Percentiles rank a stretch among this genome's conserved stretches.
Conservation (phyloP, 2,329 filamentous ascomycete genomes). For the Trichoderma afroharzianum region DNA sequence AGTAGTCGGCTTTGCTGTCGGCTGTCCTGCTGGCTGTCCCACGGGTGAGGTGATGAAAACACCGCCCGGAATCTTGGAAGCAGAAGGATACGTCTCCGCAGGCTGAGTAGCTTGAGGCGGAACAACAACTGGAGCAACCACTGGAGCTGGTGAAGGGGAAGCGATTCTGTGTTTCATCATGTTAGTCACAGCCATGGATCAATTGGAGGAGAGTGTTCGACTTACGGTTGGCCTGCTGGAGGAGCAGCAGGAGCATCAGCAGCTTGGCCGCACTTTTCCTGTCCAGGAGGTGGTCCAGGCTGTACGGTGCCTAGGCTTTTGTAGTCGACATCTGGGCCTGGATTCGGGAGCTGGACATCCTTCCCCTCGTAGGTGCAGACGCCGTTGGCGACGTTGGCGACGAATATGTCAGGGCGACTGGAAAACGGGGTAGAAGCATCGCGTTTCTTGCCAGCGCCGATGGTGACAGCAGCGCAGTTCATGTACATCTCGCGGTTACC, state of each 20-base stretch:
- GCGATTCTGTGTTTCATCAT: background rate
- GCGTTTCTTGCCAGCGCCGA: conserved; percentile 40
- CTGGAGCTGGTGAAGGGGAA: background rate
- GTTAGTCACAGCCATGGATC: background rate
- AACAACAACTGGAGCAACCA: no score
- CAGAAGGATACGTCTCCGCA: background rate
- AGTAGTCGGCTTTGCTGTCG: background rate
- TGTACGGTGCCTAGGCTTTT: conserved; percentile 34
- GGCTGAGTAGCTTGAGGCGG: background rate
- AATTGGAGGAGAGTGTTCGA: background rate
- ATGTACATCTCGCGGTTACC: conserved; percentile 85
- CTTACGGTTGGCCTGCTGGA: background rate
- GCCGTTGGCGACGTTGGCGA: conserved; percentile 61
- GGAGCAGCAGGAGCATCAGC: conserved; percentile 7
- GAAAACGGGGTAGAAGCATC: conserved; percentile 40
- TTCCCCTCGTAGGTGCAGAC: conserved; percentile 56
- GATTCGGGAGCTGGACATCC: conserved; percentile 63
- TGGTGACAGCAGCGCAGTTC: conserved; percentile 72
- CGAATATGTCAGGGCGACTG: conserved; percentile 63
- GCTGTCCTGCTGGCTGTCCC: background rate
- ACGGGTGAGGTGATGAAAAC: conserved; percentile 15
- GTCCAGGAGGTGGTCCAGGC: conserved; percentile 26
- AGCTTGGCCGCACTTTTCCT: background rate
- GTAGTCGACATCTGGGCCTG: conserved; percentile 53
- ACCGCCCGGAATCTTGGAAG: conserved; percentile 8